These are phyloP conservation scores for Lodderomyces pseudojiufengensis DNA, from an alignment of 1,139 yeast species.

Conservation along the genomic window DNA sequence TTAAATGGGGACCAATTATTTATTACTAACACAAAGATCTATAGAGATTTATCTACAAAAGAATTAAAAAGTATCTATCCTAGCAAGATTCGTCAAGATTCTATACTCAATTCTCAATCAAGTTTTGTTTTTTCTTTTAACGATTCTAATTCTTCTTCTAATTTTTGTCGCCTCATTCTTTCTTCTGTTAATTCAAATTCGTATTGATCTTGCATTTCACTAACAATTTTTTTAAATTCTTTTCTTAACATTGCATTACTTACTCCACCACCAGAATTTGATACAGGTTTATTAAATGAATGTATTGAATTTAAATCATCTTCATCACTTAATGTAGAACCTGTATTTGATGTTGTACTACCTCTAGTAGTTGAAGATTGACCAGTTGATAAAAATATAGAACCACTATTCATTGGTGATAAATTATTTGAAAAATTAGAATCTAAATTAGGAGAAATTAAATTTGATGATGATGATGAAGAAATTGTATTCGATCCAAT, in stretches of 20 bases:
- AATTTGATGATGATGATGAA: constrained; percentile 3
- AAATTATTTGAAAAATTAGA: constrained; percentile 9
- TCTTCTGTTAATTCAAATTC: constrained; percentile 57
- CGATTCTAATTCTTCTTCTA: constrained; percentile 32
- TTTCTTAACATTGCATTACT: constrained; percentile 54
- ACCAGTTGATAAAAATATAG: constrained; percentile 5
- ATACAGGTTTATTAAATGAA: constrained; percentile 16
- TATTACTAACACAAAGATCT: too few relatives aligned
- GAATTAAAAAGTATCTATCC: too few relatives aligned
- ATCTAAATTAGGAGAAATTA: constrained; percentile 8
- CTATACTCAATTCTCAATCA: background rate
- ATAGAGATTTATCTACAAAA: too few relatives aligned
- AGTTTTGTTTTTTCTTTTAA: constrained; percentile 4
- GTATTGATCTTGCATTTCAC: constrained; percentile 60
- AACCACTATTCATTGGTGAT: constrained; percentile 28
- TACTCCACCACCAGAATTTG: constrained; percentile 16
- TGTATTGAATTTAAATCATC: constrained; percentile 5
- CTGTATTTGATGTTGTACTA: background rate
- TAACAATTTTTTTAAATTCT: constrained; percentile 67
- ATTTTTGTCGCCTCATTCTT: constrained; percentile 49
- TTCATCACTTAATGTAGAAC: constrained; percentile 4
- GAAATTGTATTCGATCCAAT: constrained; percentile 26
- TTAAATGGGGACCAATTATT: too few relatives aligned
- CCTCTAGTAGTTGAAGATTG: too few relatives aligned
- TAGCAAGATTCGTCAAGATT: too few relatives aligned